Conservation (phyloP, 352 stramenopile genomes). For the Paralagenidium karlingii region DNA sequence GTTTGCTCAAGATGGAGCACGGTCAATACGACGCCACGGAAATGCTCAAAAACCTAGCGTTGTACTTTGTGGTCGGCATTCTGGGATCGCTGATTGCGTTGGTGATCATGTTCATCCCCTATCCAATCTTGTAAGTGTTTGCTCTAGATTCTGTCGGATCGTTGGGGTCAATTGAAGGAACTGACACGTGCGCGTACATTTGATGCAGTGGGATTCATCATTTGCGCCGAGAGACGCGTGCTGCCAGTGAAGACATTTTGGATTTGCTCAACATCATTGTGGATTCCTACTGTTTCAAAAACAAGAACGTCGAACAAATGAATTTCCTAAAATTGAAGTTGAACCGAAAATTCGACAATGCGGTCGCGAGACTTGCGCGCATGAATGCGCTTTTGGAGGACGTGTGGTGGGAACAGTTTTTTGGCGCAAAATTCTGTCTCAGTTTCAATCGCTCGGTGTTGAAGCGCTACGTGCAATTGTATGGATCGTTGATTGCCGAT, state of each 20-base stretch:
- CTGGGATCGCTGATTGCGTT: constrained; percentile 53
- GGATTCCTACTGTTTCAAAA: constrained; percentile 80
- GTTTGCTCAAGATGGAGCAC: constrained; percentile 26
- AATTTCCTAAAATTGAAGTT: constrained; percentile 68
- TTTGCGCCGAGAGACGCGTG: constrained; percentile 30
- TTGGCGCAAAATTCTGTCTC: constrained; percentile 47
- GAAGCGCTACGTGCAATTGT: constrained; percentile 52
- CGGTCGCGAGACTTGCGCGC: constrained; percentile 23
- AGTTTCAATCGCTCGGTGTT: constrained; percentile 59
- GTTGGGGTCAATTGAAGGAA: constrained; percentile 7
- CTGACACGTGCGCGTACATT: constrained; percentile 4
- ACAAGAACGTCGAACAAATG: constrained; percentile 78
- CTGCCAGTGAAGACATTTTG: constrained; percentile 37
- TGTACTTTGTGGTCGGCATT: constrained; percentile 72
- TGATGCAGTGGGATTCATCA: constrained; percentile 32
- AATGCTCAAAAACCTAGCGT: constrained; percentile 54
- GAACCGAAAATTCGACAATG: constrained; percentile 51
- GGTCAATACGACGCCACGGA: constrained; percentile 48
- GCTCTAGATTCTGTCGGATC: background rate
- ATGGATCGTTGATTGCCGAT: constrained; percentile 50
- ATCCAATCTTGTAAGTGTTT: constrained; percentile 57
- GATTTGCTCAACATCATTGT: constrained; percentile 73
- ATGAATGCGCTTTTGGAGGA: constrained; percentile 53
- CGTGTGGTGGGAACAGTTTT: constrained; percentile 75
- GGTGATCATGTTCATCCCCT: constrained; percentile 61